Evolutionary conservation across 257 asterid species (phyloP).

Genomic region (Ligustrum vulgare): DNA sequence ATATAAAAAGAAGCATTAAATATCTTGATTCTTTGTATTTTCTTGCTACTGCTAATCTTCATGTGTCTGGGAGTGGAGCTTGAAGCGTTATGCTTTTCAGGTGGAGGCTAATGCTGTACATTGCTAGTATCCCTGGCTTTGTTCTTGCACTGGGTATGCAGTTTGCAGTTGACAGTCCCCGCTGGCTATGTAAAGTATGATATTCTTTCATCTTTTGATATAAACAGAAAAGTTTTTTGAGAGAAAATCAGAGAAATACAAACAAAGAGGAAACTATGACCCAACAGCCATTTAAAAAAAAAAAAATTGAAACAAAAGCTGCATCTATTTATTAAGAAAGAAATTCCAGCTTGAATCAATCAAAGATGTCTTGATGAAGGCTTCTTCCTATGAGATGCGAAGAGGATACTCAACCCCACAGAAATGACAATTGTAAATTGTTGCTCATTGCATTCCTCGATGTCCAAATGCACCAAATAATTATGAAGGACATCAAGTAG

Average conservation of each 20-base stretch:
- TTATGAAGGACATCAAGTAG: background rate
- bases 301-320: background rate
- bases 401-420: background rate
- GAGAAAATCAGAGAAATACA: background rate
- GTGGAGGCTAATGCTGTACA: constrained; percentile 79
- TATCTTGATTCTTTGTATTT: background rate
- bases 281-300: background rate
- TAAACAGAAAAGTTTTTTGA: constrained; percentile 12
- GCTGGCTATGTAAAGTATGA: constrained; percentile 88
- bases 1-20: background rate
- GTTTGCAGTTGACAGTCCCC: constrained; percentile 87
- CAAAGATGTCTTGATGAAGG: background rate
- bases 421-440: background rate
- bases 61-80: constrained; percentile 5
- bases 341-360: background rate
- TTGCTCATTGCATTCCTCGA: background rate
- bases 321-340: background rate
- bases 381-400: background rate
- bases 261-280: background rate
- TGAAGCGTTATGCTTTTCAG: constrained; percentile 36
- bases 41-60: background rate
- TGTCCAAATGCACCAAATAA: background rate
- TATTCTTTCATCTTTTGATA: constrained; percentile 7
- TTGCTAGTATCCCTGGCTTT: constrained; percentile 72
- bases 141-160: constrained; percentile 79